Evolutionary conservation across 805 yeast species (phyloP).

Genomic region (Candida odintsovae): DNA sequence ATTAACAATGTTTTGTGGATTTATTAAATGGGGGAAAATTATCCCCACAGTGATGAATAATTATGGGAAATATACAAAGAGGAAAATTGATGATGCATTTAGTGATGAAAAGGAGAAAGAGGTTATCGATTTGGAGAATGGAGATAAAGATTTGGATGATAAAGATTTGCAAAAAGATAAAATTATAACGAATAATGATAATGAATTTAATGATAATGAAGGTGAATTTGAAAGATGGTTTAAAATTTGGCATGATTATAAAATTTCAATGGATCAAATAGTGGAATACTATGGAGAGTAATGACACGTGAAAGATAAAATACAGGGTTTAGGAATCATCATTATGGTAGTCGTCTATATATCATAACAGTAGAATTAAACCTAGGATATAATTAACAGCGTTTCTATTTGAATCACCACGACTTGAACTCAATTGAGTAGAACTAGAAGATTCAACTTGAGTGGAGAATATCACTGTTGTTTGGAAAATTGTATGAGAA

Average conservation of each 20-base stretch:
- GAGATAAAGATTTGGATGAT: too few relatives aligned
- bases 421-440: not conserved
- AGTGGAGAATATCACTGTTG: not conserved
- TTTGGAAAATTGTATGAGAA: not conserved
- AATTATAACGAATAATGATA: not conserved
- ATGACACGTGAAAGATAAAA: too few relatives aligned
- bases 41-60: conserved; percentile 73
- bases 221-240: conserved; percentile 14
- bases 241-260: conserved; percentile 12
- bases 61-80: conserved; percentile 16
- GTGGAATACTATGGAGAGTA: not conserved
- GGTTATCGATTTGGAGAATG: too few relatives aligned
- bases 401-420: not conserved
- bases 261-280: not conserved
- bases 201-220: not conserved
- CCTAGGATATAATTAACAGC: not conserved
- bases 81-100: not conserved
- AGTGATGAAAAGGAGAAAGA: too few relatives aligned
- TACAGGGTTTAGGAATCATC: too few relatives aligned
- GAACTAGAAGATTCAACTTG: not conserved
- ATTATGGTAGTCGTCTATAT: not conserved
- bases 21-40: conserved; percentile 43
- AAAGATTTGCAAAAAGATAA: too few relatives aligned
- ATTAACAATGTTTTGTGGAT: conserved; percentile 55
- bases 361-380: not conserved